Evolutionary conservation across 352 stramenopile genomes (phyloP).

Genomic region (Phytophthora ohioensis): DNA sequence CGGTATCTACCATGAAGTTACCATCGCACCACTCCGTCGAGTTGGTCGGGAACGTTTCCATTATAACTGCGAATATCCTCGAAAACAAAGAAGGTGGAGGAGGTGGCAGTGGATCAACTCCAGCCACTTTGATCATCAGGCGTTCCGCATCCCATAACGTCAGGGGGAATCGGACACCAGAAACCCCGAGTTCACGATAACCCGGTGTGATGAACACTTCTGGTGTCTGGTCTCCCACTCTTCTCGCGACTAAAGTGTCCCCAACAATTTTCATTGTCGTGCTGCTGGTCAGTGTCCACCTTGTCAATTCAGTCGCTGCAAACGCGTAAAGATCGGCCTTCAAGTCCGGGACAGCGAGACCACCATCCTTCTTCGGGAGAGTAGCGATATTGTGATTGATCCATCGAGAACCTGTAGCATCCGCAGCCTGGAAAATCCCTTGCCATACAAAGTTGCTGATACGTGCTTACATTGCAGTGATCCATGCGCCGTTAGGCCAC

Average conservation of each 20-base stretch:
- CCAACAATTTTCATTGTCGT: neutral
- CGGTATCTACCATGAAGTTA: too few species aligned
- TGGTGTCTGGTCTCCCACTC: neutral
- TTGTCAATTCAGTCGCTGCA: neutral
- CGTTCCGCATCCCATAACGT: neutral
- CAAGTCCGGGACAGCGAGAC: too few species aligned
- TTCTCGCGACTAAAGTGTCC: neutral
- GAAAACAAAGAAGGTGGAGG: too few species aligned
- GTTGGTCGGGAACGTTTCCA: too few species aligned
- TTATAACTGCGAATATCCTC: too few species aligned
- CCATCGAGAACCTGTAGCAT: neutral
- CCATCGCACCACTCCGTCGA: too few species aligned
- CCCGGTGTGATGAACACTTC: neutral
- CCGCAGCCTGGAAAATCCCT: neutral
- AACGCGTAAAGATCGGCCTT: neutral
- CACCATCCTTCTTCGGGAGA: neutral
- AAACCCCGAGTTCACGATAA: neutral
- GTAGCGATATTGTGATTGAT: neutral
- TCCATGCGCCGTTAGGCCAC: neutral
- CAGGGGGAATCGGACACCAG: neutral
- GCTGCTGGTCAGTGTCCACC: neutral
- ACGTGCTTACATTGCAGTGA: neutral
- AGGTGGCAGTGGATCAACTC: too few species aligned
- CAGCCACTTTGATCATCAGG: neutral
- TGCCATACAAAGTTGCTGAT: neutral